Base-by-base conservation (phyloP, 2,329 filamentous ascomycete genomes). In the Aspergillus novoparasiticus region DNA sequence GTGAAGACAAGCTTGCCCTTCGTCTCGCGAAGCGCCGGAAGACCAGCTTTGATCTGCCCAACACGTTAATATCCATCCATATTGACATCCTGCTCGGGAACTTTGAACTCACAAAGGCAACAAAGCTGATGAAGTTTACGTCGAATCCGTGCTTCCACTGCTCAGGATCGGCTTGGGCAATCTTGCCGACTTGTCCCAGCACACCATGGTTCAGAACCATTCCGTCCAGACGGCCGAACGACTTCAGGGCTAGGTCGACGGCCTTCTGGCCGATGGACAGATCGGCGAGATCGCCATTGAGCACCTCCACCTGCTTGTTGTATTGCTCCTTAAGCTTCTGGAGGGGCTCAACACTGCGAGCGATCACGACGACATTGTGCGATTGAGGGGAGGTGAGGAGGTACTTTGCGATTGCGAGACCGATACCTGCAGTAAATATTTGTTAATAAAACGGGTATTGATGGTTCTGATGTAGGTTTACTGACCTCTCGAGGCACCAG, bases 121-220 rank as follows among this genome's bases (percentile, higher is more conserved):
- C 81, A 32, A 88, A 88, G 68, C 92, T 94, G 75, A 97, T 93
- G 70, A 98, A 88, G 75, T 98, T 98, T 65, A 93, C 83, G 69
- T 96, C 89, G 77, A 93, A 97, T 10, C 86, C 82, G 2, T 81
- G 78, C 72, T 88, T 89, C 92, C 94, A 97, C 64, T 91, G 89
- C 43, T 90, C 87, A 0, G 88, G 73, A n/a, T 86, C 85, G 19
- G 85, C 84, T 60, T 94, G 86, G 4, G 81, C 87, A 51, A 98
- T 81, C 62, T 86, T 87, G 57, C 86, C 87, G 48, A 96, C 89
- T 1, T 93, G 91, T n/a, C 88, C 85, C 51, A 99, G 80, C 0
- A 88, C 83, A 23, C 93, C 94, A 75, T 99, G 95, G 77, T 98
- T 98, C 65, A 98, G 81, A 14, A 99, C 87, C 51, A 99, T 76